These are phyloP conservation scores for Agaricus blazei DNA, from an alignment of 768 basidiomycete genomes.

Conservation along the genomic window DNA sequence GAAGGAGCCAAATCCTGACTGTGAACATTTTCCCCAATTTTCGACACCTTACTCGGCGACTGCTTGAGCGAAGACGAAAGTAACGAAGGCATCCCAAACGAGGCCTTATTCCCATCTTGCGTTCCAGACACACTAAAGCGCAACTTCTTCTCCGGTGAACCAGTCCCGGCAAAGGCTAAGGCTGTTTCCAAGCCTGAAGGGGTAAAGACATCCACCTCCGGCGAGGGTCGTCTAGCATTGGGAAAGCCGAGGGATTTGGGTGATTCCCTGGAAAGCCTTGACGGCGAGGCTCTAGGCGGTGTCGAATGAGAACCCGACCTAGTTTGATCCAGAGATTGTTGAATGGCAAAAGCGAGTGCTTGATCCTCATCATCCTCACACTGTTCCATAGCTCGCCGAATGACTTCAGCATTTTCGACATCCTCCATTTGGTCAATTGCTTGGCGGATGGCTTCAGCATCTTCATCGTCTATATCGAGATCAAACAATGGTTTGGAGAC, in stretches of 20 bases:
- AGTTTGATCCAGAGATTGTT: slow-evolving; percentile 49
- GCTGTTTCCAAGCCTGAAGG: slow-evolving; percentile 62
- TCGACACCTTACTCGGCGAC: background rate
- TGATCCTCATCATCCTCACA: slow-evolving; percentile 48
- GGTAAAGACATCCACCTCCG: slow-evolving; percentile 24
- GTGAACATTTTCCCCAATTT: background rate
- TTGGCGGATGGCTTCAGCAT: slow-evolving; percentile 18
- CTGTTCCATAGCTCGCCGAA: slow-evolving; percentile 15
- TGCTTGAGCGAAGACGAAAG: slow-evolving; percentile 14
- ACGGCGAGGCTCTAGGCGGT: background rate
- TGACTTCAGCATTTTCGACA: slow-evolving; percentile 38
- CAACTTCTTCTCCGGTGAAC: slow-evolving; percentile 22
- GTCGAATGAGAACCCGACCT: background rate
- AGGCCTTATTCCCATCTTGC: slow-evolving; percentile 1
- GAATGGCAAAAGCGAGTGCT: slow-evolving; percentile 54
- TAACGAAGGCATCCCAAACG: slow-evolving; percentile 25
- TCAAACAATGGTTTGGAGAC: slow-evolving; percentile 47
- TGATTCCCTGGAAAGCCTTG: slow-evolving; percentile 2
- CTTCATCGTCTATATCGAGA: slow-evolving; percentile 43
- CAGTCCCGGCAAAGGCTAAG: slow-evolving; percentile 60
- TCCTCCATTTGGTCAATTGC: slow-evolving; percentile 27
- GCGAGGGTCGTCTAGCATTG: background rate
- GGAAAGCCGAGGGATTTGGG: slow-evolving; percentile 6
- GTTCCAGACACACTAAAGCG: background rate
- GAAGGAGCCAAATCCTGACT: background rate